phyloP scores from a whole-genome alignment of 169 alveolate species.

The Prorocentrum cordatum region DNA sequence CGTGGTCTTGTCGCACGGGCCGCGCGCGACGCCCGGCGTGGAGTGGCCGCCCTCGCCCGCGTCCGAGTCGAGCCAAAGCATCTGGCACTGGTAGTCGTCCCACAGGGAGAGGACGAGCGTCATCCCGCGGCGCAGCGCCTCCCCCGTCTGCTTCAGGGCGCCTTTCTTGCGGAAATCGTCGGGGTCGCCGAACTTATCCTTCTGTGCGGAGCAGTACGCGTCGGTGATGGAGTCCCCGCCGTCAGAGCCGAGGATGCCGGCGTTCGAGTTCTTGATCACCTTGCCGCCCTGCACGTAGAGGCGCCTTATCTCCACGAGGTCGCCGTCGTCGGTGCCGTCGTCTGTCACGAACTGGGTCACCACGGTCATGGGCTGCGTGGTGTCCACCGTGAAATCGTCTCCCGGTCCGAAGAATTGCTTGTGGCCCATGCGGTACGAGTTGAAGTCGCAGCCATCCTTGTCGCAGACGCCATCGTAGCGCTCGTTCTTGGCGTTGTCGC shows the following conservation, averaged over 20 bases:
- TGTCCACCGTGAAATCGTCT: not conserved
- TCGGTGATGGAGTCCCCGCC: not conserved
- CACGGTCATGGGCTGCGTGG: conserved; percentile 14
- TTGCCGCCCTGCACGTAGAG: conserved; percentile 11
- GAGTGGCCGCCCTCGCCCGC: not conserved
- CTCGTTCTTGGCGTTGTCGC: conserved; percentile 18
- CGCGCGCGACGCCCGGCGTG: not conserved
- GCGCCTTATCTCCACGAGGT: conserved; percentile 38
- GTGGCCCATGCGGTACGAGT: conserved; percentile 10
- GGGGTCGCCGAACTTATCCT: not conserved
- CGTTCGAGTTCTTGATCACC: not conserved
- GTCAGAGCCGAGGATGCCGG: not conserved
- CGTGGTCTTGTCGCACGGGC: not conserved
- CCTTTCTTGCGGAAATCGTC: not conserved
- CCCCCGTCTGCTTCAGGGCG: conserved; percentile 1
- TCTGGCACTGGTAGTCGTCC: not conserved
- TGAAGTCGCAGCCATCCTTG: conserved; percentile 49
- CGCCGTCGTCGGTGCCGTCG: conserved; percentile 33
- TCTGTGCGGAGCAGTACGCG: not conserved
- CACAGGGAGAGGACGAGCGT: conserved; percentile 6
- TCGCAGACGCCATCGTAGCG: conserved; percentile 40
- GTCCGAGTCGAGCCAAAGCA: conserved; percentile 18
- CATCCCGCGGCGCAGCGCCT: not conserved
- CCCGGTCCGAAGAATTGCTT: conserved; percentile 16
- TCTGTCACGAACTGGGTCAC: conserved; percentile 45